These are phyloP conservation scores for Naganishia onofrii DNA, from an alignment of 768 basidiomycete species.

Conservation along the genomic window DNA sequence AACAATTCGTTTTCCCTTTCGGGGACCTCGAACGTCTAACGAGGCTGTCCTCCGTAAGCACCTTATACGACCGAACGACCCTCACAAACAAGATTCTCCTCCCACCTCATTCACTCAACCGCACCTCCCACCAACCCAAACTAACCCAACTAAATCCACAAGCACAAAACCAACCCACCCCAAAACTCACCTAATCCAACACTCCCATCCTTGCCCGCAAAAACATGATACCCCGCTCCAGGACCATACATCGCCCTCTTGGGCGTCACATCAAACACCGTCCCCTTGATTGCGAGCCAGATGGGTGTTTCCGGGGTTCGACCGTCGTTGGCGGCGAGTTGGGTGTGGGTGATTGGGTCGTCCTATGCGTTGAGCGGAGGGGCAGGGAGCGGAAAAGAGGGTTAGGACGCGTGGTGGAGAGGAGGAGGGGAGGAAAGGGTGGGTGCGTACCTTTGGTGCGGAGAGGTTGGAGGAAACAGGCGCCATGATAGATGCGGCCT, in stretches of 20 bases:
- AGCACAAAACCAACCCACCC: background rate
- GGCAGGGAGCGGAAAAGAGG: background rate
- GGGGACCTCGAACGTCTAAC: too few relatives aligned
- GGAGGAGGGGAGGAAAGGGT: background rate
- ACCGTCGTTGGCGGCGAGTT: constrained; percentile 73
- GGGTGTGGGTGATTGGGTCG: constrained; percentile 69
- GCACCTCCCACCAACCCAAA: background rate
- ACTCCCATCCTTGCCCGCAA: constrained; percentile 92
- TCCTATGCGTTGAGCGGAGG: constrained; percentile 53
- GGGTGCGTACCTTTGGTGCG: constrained; percentile 43
- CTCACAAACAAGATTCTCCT: too few relatives aligned
- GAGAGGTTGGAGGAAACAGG: constrained; percentile 41
- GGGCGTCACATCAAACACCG: constrained; percentile 80
- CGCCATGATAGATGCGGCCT: constrained; percentile 49
- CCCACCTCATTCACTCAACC: background rate
- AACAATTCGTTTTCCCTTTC: too few relatives aligned
- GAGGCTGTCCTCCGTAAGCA: too few relatives aligned
- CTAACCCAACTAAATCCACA: background rate
- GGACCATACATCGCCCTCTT: constrained; percentile 87
- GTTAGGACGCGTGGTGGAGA: background rate
- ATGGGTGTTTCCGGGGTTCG: constrained; percentile 66
- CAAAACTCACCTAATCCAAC: constrained; percentile 63
- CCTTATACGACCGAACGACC: too few relatives aligned
- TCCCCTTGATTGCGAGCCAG: constrained; percentile 91
- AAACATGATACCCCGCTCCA: constrained; percentile 63